A percentile compares a stretch with the other conserved stretches of the same genome.
Conservation (phyloP, 2,329 filamentous ascomycete species). For the Penicillium sp. region DNA sequence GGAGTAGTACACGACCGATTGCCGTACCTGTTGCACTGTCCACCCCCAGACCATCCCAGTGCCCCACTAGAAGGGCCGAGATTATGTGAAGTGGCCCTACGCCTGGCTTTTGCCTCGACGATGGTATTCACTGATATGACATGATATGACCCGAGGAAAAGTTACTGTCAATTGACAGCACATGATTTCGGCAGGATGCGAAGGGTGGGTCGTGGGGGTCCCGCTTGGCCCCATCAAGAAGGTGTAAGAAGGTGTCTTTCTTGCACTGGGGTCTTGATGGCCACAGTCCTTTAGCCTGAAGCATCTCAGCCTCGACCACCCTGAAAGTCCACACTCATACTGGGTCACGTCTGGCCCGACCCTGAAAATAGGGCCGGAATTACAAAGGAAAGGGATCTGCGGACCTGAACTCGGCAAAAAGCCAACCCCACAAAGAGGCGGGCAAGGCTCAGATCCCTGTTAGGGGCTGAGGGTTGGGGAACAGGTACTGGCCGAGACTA, state of each 20-base stretch:
- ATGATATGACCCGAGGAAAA: neutral
- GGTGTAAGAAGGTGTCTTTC: neutral
- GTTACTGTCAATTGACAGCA: neutral
- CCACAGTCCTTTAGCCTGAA: neutral
- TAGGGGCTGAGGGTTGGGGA: neutral
- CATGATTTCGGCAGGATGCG: neutral
- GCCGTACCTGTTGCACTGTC: neutral
- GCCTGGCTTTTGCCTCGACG: too few species aligned
- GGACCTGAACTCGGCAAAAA: neutral
- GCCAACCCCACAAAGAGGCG: neutral
- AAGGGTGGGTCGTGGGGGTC: neutral
- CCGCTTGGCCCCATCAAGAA: neutral
- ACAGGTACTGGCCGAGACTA: neutral
- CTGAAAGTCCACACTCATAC: neutral
- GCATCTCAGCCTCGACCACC: neutral
- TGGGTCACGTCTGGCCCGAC: neutral
- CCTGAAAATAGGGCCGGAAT: neutral
- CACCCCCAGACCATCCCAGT: neutral
- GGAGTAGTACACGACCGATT: neutral
- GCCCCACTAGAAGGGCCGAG: neutral
- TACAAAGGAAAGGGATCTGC: neutral
- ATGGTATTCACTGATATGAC: neutral
- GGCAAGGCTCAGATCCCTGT: neutral
- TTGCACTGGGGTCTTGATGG: neutral
- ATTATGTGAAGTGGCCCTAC: neutral